Conservation (phyloP, 345 rosid genomes). For the Gynandropsis gynandra region DNA sequence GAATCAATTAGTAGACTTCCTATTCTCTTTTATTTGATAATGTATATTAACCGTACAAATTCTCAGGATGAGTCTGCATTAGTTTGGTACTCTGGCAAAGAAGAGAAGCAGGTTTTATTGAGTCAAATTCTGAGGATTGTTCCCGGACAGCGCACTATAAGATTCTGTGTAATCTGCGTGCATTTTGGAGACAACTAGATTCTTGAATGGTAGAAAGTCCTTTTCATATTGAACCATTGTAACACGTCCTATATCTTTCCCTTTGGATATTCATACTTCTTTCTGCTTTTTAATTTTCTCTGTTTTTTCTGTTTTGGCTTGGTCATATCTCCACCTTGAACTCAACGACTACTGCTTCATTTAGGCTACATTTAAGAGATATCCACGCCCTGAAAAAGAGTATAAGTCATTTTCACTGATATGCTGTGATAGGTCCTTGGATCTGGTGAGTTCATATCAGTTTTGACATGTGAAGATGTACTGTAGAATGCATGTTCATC, state of each 20-base stretch:
- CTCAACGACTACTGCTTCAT: constrained; percentile 15
- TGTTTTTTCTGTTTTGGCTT: too few relatives aligned
- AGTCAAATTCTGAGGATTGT: constrained; percentile 62
- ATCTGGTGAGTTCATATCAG: constrained; percentile 53
- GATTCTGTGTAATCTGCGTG: constrained; percentile 22
- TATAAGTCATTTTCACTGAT: constrained; percentile 95
- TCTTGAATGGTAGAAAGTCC: too few relatives aligned
- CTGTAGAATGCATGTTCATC: constrained; percentile 5
- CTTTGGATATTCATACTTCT: too few relatives aligned
- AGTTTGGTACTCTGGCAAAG: constrained; percentile 91
- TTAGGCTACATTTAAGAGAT: constrained; percentile 86
- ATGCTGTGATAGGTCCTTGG: constrained; percentile 68
- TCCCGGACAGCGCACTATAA: constrained; percentile 95
- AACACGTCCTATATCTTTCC: too few relatives aligned
- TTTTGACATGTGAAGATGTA: background rate
- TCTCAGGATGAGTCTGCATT: constrained; percentile 78
- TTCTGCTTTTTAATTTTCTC: too few relatives aligned
- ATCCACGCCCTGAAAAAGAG: constrained; percentile 96
- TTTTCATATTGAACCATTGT: too few relatives aligned
- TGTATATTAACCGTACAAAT: background rate
- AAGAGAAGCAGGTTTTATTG: constrained; percentile 63
- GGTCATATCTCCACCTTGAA: background rate
- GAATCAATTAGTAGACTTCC: background rate
- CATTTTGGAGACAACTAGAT: too few relatives aligned
- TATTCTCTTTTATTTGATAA: constrained; percentile 3